phyloP scores from a whole-genome alignment of 495 filamentous ascomycete genomes.

The Hypoxylon intermedium region DNA sequence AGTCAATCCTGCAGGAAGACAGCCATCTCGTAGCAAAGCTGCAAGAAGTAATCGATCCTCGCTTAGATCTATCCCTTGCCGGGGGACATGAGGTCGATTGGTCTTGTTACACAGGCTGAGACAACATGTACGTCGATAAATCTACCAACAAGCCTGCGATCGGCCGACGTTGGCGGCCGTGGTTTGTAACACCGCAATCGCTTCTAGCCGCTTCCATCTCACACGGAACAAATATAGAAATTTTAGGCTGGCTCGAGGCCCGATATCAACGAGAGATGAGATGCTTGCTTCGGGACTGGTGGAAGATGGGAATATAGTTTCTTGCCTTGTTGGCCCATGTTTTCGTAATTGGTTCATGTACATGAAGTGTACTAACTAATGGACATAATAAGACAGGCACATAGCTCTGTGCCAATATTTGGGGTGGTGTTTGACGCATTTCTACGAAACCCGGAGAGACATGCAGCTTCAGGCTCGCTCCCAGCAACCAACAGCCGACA shows the following conservation, averaged over 20 bases:
- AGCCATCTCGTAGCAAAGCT: too few relatives aligned
- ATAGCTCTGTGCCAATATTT: too few relatives aligned
- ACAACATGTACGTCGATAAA: conserved; percentile 21
- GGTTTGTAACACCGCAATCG: conserved; percentile 23
- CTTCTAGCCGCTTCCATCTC: conserved; percentile 30
- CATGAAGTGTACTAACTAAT: too few relatives aligned
- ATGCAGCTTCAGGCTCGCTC: not conserved
- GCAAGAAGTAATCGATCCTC: conserved; percentile 3
- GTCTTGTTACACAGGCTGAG: conserved; percentile 33
- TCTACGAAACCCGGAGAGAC: not conserved
- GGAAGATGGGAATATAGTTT: too few relatives aligned
- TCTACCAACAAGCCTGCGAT: conserved; percentile 31
- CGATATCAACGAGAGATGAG: too few relatives aligned
- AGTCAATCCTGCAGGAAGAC: too few relatives aligned
- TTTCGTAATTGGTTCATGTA: too few relatives aligned
- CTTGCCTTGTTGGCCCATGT: too few relatives aligned
- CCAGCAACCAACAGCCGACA: too few relatives aligned
- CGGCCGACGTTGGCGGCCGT: conserved; percentile 30
- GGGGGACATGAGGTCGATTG: conserved; percentile 2
- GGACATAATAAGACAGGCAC: too few relatives aligned
- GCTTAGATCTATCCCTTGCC: conserved; percentile 22
- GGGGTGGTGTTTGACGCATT: not conserved
- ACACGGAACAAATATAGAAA: not conserved
- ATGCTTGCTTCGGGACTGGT: too few relatives aligned
- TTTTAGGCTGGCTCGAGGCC: not conserved